Percentiles rank a stretch among this genome's conserved stretches.
These are phyloP conservation scores for Monilinia aucupariae DNA, from an alignment of 2,329 filamentous ascomycete genomes.

Conservation along the genomic window DNA sequence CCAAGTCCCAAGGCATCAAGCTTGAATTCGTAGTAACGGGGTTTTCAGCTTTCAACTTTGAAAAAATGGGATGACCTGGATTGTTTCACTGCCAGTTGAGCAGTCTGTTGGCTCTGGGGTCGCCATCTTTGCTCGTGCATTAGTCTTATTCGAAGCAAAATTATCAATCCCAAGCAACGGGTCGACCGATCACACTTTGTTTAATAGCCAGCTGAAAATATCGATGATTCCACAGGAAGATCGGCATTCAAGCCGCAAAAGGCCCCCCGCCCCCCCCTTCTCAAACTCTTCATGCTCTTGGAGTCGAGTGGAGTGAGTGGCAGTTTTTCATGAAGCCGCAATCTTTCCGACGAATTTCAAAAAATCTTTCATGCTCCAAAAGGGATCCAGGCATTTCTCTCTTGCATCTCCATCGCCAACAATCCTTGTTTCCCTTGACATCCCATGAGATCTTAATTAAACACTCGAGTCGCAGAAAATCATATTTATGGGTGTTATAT, in stretches of 20 bases:
- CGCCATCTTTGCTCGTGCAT: background rate
- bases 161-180: background rate
- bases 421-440: background rate
- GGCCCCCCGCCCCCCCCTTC: too few species aligned
- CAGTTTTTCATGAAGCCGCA: too few species aligned
- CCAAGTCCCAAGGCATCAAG: background rate
- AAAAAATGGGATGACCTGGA: background rate
- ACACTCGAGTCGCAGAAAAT: too few species aligned
- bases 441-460: background rate
- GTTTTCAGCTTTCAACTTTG: background rate
- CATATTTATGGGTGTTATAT: background rate
- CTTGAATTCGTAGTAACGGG: too few species aligned
- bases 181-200: background rate
- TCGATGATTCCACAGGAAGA: background rate
- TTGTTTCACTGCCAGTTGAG: background rate
- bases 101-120: background rate
- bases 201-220: background rate
- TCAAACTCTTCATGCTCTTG: background rate
- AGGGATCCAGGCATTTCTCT: background rate
- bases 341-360: background rate
- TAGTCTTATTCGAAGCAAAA: background rate
- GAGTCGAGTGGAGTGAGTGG: background rate
- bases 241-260: background rate
- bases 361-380: background rate
- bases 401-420: background rate